Conservation (phyloP, 257 asterid genomes). For the Salvia hispanica region DNA sequence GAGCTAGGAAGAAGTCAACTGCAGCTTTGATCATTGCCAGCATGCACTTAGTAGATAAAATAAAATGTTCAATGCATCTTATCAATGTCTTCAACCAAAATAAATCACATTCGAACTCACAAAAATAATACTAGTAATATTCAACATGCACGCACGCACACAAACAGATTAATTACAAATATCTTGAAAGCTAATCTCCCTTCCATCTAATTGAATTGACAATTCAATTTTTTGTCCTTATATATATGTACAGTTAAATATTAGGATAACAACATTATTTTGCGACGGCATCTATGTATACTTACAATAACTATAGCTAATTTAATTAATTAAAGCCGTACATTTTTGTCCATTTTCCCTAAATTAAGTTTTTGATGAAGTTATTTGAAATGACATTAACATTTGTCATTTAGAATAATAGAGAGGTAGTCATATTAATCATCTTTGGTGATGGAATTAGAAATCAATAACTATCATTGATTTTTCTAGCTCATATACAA, state of each 20-base stretch:
- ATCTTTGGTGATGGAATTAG: too few relatives aligned
- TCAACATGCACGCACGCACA: not conserved
- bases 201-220: not conserved
- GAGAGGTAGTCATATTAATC: too few relatives aligned
- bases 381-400: too few relatives aligned
- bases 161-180: not conserved
- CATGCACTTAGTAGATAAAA: not conserved
- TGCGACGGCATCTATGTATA: not conserved
- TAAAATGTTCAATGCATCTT: slow-evolving; percentile 26
- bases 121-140: not conserved
- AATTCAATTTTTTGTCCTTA: not conserved
- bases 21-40: slow-evolving; percentile 17
- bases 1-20: slow-evolving; percentile 27
- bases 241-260: not conserved
- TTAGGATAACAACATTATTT: slow-evolving; percentile 6
- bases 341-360: too few relatives aligned
- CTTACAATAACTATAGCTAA: too few relatives aligned
- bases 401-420: too few relatives aligned
- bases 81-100: slow-evolving; percentile 13
- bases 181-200: not conserved
- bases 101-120: not conserved
- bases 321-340: too few relatives aligned
- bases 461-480: too few relatives aligned
- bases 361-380: too few relatives aligned
- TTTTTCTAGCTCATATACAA: too few relatives aligned